A percentile compares a stretch with the other conserved stretches of the same genome.
phyloP scores from a whole-genome alignment of 192 early-diverging fungal species.

The Powellomyces hirtus region DNA sequence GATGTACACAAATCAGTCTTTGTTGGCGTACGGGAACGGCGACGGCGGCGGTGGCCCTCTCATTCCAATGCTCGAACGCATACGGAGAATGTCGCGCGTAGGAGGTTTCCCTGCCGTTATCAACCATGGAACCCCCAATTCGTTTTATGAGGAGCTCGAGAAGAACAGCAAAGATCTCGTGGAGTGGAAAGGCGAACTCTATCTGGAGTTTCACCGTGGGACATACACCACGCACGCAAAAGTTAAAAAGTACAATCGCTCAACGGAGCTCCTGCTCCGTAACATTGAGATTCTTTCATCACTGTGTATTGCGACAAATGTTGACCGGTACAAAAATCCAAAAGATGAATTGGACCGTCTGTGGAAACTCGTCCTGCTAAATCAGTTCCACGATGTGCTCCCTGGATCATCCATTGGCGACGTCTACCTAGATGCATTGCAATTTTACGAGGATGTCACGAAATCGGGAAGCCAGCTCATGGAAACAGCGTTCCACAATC shows the following conservation, averaged over 20 bases:
- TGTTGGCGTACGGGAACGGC: constrained; percentile 93
- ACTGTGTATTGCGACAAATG: constrained; percentile 35
- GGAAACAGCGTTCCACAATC: constrained; percentile 28
- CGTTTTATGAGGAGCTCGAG: constrained; percentile 84
- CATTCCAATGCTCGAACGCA: constrained; percentile 79
- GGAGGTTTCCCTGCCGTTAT: constrained; percentile 77
- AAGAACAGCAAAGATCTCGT: constrained; percentile 65
- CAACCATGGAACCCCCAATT: constrained; percentile 70
- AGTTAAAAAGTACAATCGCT: constrained; percentile 84
- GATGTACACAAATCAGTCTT: constrained; percentile 77
- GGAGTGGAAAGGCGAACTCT: constrained; percentile 92
- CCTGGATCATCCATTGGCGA: constrained; percentile 88
- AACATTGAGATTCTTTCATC: constrained; percentile 78
- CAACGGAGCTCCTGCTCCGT: constrained; percentile 77
- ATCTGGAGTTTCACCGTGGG: constrained; percentile 97
- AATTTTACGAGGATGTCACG: constrained; percentile 49
- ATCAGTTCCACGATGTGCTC: constrained; percentile 98
- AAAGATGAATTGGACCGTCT: constrained; percentile 70
- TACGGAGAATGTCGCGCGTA: constrained; percentile 70
- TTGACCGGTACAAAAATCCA: constrained; percentile 56
- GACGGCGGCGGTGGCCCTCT: constrained; percentile 95
- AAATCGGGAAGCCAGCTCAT: constrained; percentile 28
- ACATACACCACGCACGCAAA: constrained; percentile 94
- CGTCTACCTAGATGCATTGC: constrained; percentile 83
- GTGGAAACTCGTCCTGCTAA: constrained; percentile 89